A percentile compares a stretch with the other conserved stretches of the same genome.
Conservation (phyloP, 768 basidiomycete species). For the Trametes meyenii region DNA sequence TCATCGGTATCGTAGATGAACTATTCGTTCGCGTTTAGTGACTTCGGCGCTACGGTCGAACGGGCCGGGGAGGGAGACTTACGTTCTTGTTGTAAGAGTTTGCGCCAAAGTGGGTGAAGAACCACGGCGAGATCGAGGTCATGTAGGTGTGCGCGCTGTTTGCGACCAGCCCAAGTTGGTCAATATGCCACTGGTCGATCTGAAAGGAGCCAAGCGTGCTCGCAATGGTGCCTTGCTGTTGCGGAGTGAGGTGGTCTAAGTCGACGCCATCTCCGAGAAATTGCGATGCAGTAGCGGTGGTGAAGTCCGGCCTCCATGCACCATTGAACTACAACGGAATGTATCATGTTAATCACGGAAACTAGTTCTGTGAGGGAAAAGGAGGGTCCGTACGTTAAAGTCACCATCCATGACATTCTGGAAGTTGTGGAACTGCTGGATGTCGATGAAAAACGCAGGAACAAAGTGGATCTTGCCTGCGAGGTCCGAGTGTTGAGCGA, state of each 20-base stretch:
- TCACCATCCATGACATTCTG: constrained; percentile 57
- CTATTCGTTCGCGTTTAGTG: constrained; percentile 21
- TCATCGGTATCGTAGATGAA: constrained; percentile 66
- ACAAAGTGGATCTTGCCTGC: constrained; percentile 53
- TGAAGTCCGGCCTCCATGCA: constrained; percentile 50
- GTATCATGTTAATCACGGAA: neutral
- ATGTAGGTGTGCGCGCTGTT: constrained; percentile 33
- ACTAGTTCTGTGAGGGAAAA: neutral
- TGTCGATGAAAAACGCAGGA: constrained; percentile 63
- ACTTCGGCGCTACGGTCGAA: neutral
- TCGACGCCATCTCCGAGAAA: constrained; percentile 36
- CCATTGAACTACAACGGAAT: constrained; percentile 52
- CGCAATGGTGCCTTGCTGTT: constrained; percentile 23
- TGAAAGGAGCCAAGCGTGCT: constrained; percentile 29
- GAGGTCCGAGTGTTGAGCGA: constrained; percentile 36
- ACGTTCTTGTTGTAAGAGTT: constrained; percentile 61
- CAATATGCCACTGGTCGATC: constrained; percentile 42
- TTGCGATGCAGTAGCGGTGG: constrained; percentile 40
- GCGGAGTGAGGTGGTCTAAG: constrained; percentile 13
- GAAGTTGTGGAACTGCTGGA: constrained; percentile 44
- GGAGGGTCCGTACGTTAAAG: constrained; percentile 45
- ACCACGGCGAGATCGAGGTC: constrained; percentile 65
- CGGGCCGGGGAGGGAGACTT: constrained; percentile 3
- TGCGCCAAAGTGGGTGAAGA: constrained; percentile 71
- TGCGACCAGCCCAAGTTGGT: constrained; percentile 28